These are phyloP conservation scores for Mucor plumbeus DNA, from an alignment of 371 early-diverging fungal genomes.

Conservation along the genomic window DNA sequence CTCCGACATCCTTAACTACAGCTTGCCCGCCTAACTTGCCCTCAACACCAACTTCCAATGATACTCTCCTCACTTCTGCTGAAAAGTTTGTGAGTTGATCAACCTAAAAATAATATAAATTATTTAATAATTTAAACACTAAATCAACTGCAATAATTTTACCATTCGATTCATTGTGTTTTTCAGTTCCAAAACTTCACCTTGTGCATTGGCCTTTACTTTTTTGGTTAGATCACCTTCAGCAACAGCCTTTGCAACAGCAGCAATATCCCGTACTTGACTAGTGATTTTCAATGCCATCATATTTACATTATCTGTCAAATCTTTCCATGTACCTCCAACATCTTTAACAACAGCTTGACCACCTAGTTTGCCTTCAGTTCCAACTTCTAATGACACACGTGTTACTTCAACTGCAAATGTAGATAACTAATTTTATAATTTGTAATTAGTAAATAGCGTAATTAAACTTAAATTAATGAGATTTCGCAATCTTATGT, in stretches of 20 bases:
- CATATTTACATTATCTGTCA: constrained; percentile 69
- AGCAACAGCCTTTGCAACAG: constrained; percentile 54
- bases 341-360: constrained; percentile 68
- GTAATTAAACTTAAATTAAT: no score
- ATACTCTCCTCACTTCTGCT: constrained; percentile 52
- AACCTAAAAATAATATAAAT: neutral
- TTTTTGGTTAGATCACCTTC: constrained; percentile 52
- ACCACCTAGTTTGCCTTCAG: constrained; percentile 63
- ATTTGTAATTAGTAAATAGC: neutral
- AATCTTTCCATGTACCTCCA: constrained; percentile 64
- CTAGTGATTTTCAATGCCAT: constrained; percentile 54
- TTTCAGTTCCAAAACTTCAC: constrained; percentile 54
- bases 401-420: constrained; percentile 73
- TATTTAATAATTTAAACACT: no score
- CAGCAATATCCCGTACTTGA: constrained; percentile 56
- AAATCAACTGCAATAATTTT: neutral
- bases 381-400: constrained; percentile 58
- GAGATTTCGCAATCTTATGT: neutral
- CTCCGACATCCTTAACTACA: constrained; percentile 53
- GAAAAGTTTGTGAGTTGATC: constrained; percentile 46
- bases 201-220: constrained; percentile 54
- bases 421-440: constrained; percentile 43
- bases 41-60: constrained; percentile 61
- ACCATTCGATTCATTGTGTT: constrained; percentile 57
- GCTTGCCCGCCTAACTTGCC: constrained; percentile 53